A percentile compares a stretch with the other conserved stretches of the same genome.
These are phyloP conservation scores for Stemphylium vesicarium DNA, from an alignment of 2,329 filamentous ascomycete genomes.

Conservation along the genomic window DNA sequence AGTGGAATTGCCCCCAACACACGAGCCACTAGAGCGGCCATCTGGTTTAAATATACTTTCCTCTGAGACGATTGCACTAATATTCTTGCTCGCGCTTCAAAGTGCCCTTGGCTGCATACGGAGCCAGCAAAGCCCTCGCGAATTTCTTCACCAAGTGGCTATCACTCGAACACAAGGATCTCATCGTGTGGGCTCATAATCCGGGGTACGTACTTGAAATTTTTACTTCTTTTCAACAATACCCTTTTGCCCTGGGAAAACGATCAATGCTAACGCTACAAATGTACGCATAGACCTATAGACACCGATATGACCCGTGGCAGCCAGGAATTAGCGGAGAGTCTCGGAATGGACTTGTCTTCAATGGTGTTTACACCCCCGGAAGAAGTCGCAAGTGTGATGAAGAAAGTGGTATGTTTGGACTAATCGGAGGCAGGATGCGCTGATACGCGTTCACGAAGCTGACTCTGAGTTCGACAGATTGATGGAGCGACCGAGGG, in stretches of 20 bases:
- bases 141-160: conserved; percentile 28
- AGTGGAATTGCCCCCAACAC: background rate
- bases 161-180: conserved; percentile 19
- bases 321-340: background rate
- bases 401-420: background rate
- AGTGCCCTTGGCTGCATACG: conserved; percentile 15
- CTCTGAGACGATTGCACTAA: background rate
- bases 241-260: background rate
- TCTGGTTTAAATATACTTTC: background rate
- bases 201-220: conserved; percentile 18
- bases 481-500: background rate
- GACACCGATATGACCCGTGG: background rate
- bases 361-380: background rate
- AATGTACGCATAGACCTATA: background rate
- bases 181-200: conserved; percentile 19
- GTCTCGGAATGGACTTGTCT: background rate
- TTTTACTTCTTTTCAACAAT: background rate
- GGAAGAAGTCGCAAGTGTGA: background rate
- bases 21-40: too few relatives aligned
- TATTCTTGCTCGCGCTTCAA: background rate
- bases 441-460: background rate
- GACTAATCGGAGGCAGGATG: too few relatives aligned
- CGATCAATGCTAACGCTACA: background rate
- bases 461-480: background rate
- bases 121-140: conserved; percentile 24